Conservation (phyloP, 2,329 filamentous ascomycete species). For the Daldinia sp. region DNA sequence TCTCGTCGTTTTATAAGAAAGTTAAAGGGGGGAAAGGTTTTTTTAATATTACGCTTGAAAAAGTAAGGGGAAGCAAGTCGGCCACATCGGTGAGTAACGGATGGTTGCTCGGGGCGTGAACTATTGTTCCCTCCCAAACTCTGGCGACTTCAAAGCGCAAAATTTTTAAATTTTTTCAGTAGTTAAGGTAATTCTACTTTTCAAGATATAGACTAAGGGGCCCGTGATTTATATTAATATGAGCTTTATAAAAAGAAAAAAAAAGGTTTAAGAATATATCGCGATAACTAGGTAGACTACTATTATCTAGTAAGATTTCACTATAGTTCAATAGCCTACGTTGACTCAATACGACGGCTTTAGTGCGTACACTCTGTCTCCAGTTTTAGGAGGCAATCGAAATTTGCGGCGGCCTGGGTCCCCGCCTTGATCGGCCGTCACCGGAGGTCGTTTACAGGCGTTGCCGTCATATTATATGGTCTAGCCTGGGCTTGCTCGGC, state of each 20-base stretch:
- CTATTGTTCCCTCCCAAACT: neutral
- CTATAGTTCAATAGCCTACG: neutral
- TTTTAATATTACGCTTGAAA: neutral
- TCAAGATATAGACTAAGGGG: neutral
- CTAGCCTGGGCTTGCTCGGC: no score
- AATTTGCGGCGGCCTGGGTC: neutral
- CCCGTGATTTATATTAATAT: neutral
- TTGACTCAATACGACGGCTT: neutral
- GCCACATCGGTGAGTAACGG: neutral
- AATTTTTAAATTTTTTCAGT: neutral
- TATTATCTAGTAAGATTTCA: neutral
- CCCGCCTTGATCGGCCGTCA: slow-evolving; percentile 25
- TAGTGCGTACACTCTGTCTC: neutral
- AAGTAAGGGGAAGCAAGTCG: neutral
- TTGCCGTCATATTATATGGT: slow-evolving; percentile 6
- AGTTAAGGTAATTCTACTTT: neutral
- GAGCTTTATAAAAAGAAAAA: neutral
- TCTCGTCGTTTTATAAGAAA: slow-evolving; percentile 7
- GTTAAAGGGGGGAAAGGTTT: neutral
- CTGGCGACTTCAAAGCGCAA: neutral
- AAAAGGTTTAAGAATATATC: neutral
- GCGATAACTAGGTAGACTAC: no score
- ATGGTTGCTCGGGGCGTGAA: neutral
- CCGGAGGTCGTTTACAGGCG: slow-evolving; percentile 12
- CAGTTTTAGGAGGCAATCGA: slow-evolving; percentile 10